Evolutionary conservation across 768 basidiomycete species (phyloP).

Genomic region (Tylopilus rubrobrunneus): DNA sequence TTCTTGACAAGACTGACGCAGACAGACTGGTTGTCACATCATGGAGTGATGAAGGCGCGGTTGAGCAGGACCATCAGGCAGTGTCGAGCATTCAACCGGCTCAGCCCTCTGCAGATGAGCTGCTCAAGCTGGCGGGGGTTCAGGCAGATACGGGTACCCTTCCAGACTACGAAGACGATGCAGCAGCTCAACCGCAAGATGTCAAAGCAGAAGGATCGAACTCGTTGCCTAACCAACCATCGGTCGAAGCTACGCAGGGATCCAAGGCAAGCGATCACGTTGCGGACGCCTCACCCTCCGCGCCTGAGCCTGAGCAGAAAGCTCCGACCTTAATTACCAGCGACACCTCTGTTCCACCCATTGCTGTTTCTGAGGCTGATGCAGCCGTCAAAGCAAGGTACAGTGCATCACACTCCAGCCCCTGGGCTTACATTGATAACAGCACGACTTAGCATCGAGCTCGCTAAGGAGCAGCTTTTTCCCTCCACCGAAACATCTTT

Average conservation of each 20-base stretch:
- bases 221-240: background rate
- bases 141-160: conserved; percentile 39
- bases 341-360: conserved; percentile 6
- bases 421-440: conserved; percentile 2
- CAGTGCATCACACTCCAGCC: background rate
- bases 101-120: conserved; percentile 38
- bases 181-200: conserved; percentile 11
- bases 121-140: conserved; percentile 50
- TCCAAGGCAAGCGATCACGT: background rate
- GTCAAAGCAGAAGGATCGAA: conserved; percentile 7
- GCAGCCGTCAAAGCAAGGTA: conserved; percentile 28
- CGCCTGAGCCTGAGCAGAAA: conserved; percentile 4
- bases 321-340: conserved; percentile 7
- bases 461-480: conserved; percentile 46
- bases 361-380: conserved; percentile 7
- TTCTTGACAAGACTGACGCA: background rate
- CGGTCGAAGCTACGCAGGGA: background rate
- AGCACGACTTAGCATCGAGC: conserved; percentile 32
- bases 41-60: conserved; percentile 20
- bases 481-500: conserved; percentile 32
- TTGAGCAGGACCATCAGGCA: conserved; percentile 7
- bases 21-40: conserved; percentile 9
- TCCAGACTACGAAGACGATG: conserved; percentile 57
- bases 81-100: conserved; percentile 1
- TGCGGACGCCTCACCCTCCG: background rate